Evolutionary conservation across 1,284 basidiomycete genomes (phyloP), one percentile per base, ranked within the genome.

Genomic region (Filobasidium uniguttulatum): DNA sequence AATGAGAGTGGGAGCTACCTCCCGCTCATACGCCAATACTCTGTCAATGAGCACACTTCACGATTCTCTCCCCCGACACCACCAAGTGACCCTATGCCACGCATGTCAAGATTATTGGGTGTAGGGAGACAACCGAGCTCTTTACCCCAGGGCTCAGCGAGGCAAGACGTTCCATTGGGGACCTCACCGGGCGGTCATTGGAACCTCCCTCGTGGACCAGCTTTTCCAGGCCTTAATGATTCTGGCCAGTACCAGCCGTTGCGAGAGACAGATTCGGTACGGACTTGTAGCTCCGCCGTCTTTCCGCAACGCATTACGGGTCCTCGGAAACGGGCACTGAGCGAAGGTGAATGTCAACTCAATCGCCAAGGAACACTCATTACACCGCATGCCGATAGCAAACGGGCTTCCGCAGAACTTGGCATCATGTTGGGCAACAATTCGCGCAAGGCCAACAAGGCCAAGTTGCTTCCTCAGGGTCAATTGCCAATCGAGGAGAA

Each of bases 351-450:
- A 14, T 59, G 61, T 3, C 56, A 65, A 9, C 59, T 70, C 7
- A 60, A 59, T 1, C 56, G 68, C 23, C 65, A 68, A 41, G 68
- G 68, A 1, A 70, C 68, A 0, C 58, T 70, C 3, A 57, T 70
- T 25, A 64, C 68, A 43, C 68, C 68, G 0, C 52, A 58, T 3
- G 63, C 62, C 3, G 60, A 57, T 14, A 58, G 57, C 9, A 60
- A 65, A 52, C 56, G 68, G 2, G 57, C 65, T 0, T 63, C 62
- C 3, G 56, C 59, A 10, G 68, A 70, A 45, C 59, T 70, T 17
- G 60, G 63, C 19, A 55, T 70, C 19, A 61, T 70, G 54, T 59
- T 70, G 3, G 68, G 68, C 29, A 57, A 57, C 6, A 59, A 59
- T 2, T 55, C 55, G 14, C 62, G 59, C 1, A 53, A 62, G 37